These are phyloP conservation scores for Monosiga brevicollis DNA, from an alignment of 78 protist species.

Conservation along the genomic window DNA sequence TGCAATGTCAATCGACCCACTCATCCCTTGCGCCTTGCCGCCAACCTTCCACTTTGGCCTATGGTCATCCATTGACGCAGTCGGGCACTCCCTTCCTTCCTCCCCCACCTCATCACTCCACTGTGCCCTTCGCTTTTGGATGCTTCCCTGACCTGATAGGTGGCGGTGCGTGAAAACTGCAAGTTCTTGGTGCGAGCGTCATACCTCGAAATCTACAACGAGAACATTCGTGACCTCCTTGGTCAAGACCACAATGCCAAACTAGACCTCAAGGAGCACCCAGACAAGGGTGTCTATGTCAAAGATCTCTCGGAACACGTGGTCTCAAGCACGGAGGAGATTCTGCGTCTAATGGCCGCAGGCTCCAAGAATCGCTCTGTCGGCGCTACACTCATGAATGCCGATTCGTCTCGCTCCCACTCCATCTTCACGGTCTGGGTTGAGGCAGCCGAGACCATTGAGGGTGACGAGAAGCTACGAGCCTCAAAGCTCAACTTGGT, in stretches of 20 bases:
- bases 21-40: too few relatives aligned
- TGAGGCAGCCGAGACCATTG: slow-evolving; percentile 12
- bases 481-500: slow-evolving; percentile 69
- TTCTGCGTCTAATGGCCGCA: slow-evolving; percentile 26
- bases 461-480: slow-evolving; percentile 60
- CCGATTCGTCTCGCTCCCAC: slow-evolving; percentile 56
- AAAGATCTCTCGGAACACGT: slow-evolving; percentile 44
- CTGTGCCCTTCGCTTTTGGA: too few relatives aligned
- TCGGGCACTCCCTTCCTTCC: too few relatives aligned
- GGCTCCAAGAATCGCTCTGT: slow-evolving; percentile 43
- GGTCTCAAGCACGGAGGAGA: slow-evolving; percentile 24
- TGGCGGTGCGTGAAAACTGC: neutral
- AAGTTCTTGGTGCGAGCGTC: slow-evolving; percentile 43
- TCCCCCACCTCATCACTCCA: too few relatives aligned
- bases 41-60: too few relatives aligned
- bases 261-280: slow-evolving; percentile 56
- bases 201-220: slow-evolving; percentile 70
- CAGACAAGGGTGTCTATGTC: slow-evolving; percentile 26
- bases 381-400: slow-evolving; percentile 64
- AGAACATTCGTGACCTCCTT: slow-evolving; percentile 63
- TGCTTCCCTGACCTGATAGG: too few relatives aligned
- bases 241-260: slow-evolving; percentile 3
- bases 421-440: slow-evolving; percentile 15
- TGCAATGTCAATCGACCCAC: too few relatives aligned
- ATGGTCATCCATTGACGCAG: too few relatives aligned